Percentiles rank a stretch among this genome's conserved stretches.
Conservation (phyloP, 1,139 yeast species). For the Debaryomycetaceae sp. region DNA sequence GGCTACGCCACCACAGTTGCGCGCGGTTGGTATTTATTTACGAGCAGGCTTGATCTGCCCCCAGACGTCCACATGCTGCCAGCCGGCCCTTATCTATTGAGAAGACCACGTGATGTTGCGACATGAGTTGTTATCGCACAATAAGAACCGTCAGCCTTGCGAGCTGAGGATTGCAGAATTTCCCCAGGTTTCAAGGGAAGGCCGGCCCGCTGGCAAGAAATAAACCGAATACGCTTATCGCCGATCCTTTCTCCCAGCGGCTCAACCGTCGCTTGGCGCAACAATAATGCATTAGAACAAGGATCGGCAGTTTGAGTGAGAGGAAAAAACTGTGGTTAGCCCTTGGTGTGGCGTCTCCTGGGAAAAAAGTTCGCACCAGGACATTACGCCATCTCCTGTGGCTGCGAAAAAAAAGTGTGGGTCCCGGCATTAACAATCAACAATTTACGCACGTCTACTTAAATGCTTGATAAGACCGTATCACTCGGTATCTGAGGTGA, state of each 20-base stretch:
- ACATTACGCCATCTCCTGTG: no score
- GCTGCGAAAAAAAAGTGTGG: conserved; percentile 2
- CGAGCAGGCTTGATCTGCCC: no score
- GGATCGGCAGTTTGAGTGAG: not conserved
- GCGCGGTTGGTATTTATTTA: no score
- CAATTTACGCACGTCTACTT: not conserved
- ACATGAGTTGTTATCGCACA: no score
- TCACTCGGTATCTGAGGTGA: not conserved
- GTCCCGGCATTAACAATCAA: not conserved
- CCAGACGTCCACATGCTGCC: no score
- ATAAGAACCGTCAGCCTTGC: no score
- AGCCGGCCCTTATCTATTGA: no score
- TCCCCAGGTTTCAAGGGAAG: no score
- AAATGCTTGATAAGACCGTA: not conserved
- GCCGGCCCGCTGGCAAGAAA: not conserved
- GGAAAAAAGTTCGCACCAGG: no score
- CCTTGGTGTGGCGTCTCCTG: not conserved
- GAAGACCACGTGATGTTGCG: no score
- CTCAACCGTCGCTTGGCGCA: not conserved
- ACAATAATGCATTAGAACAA: no score
- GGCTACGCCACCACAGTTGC: not conserved
- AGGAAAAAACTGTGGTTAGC: not conserved
- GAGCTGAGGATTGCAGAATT: no score
- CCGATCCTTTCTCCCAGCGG: not conserved
- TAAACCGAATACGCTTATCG: not conserved